Evolutionary conservation across 1,284 basidiomycete genomes (phyloP).

Genomic region (Phlebopus sp.): DNA sequence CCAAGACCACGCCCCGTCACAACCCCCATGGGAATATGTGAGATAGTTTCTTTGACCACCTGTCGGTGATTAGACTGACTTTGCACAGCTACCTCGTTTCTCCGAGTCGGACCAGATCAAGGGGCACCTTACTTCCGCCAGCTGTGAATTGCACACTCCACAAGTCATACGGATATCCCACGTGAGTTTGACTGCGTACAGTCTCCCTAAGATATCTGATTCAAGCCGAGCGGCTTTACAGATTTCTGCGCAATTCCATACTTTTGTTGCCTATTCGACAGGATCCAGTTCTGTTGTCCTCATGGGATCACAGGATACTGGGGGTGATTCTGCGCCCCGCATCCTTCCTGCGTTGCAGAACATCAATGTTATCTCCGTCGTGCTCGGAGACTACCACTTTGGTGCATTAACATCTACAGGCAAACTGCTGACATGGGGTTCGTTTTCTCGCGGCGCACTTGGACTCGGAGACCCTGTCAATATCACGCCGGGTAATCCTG

Average conservation of each 20-base stretch:
- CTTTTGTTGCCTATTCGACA: slow-evolving; percentile 81
- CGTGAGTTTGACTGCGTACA: slow-evolving; percentile 37
- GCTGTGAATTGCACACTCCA: slow-evolving; percentile 37
- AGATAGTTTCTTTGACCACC: slow-evolving; percentile 25
- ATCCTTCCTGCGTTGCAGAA: slow-evolving; percentile 72
- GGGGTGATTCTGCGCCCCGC: slow-evolving; percentile 45
- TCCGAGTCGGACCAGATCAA: slow-evolving; percentile 56
- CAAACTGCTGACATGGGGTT: slow-evolving; percentile 82
- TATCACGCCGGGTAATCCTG: slow-evolving; percentile 53
- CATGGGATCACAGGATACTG: slow-evolving; percentile 51
- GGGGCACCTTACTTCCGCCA: slow-evolving; percentile 42
- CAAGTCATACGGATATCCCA: slow-evolving; percentile 63
- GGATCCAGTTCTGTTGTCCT: slow-evolving; percentile 64
- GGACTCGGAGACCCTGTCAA: slow-evolving; percentile 73
- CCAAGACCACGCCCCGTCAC: slow-evolving; percentile 35
- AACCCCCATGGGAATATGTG: slow-evolving; percentile 74
- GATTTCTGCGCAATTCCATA: slow-evolving; percentile 82
- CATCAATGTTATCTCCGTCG: slow-evolving; percentile 75
- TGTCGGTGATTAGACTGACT: slow-evolving; percentile 6
- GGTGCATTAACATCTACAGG: slow-evolving; percentile 80
- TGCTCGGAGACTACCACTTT: slow-evolving; percentile 87
- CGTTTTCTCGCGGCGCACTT: slow-evolving; percentile 73
- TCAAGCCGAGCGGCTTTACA: slow-evolving; percentile 35
- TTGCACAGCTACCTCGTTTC: slow-evolving; percentile 61
- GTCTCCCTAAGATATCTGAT: slow-evolving; percentile 1